Percentiles rank a stretch among this genome's conserved stretches.
phyloP scores from a whole-genome alignment of 129 eudicot genomes.

The Heracleum sosnowskyi region DNA sequence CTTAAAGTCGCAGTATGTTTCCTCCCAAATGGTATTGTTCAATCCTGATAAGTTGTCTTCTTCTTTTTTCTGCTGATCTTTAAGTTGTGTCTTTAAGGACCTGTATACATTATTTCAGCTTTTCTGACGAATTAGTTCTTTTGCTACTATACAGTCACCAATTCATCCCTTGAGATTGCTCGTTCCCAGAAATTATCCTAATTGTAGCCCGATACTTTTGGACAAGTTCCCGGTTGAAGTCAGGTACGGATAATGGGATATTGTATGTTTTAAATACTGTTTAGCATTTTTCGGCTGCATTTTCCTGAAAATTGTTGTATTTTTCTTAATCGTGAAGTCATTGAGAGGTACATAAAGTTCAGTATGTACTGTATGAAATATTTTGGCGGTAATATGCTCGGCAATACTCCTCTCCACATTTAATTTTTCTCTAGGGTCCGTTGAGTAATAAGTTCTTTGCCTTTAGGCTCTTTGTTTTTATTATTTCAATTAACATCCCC shows the following conservation, averaged over 20 bases:
- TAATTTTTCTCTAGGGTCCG: too few species aligned
- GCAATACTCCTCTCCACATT: too few species aligned
- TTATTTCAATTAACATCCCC: too few species aligned
- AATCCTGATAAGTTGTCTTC: background rate
- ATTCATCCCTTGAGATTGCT: constrained; percentile 91
- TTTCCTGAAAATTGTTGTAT: background rate
- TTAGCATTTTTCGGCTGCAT: background rate
- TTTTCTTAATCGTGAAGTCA: background rate
- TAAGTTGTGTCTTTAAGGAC: background rate
- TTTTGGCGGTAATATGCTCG: too few species aligned
- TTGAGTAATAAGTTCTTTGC: too few species aligned
- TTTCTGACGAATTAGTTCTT: background rate
- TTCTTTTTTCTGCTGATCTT: background rate
- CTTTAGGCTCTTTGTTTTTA: too few species aligned
- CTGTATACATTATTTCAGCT: background rate
- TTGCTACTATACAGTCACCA: constrained; percentile 60
- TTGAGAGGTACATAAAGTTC: background rate
- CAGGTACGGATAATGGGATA: constrained; percentile 36
- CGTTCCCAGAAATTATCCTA: constrained; percentile 80
- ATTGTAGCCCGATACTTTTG: constrained; percentile 78
- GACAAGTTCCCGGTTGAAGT: constrained; percentile 91
- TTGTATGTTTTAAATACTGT: background rate
- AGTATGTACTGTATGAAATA: background rate
- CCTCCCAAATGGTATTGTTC: constrained; percentile 73
- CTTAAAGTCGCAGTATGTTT: constrained; percentile 80